Conservation (phyloP, 148 eudicot genomes). For the Rhododendron molle region DNA sequence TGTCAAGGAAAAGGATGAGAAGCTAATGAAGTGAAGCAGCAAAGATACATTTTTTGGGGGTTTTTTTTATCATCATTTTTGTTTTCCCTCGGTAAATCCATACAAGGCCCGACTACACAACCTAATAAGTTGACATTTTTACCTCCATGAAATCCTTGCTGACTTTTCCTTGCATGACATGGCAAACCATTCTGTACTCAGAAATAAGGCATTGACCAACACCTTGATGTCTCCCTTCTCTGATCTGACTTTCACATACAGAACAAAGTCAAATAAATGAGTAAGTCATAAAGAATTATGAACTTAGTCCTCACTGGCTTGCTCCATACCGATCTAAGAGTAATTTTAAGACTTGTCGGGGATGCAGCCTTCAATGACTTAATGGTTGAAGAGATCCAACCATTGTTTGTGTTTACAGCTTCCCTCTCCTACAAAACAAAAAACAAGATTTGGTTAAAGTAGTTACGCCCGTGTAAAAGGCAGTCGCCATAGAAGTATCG, state of each 20-base stretch:
- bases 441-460: background rate
- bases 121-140: background rate
- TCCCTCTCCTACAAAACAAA: conserved; percentile 54
- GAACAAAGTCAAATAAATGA: background rate
- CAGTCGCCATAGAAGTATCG: background rate
- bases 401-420: conserved; percentile 40
- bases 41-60: background rate
- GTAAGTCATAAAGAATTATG: background rate
- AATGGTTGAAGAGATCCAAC: conserved; percentile 66
- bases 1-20: background rate
- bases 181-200: conserved; percentile 83
- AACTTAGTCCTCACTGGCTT: background rate
- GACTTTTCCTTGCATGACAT: conserved; percentile 59
- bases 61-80: background rate
- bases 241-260: conserved; percentile 47
- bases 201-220: conserved; percentile 84
- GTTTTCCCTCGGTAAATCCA: background rate
- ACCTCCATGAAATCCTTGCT: conserved; percentile 93
- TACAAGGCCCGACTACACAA: background rate
- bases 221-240: conserved; percentile 94
- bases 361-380: conserved; percentile 76
- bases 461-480: background rate
- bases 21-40: background rate
- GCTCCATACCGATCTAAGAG: conserved; percentile 77
- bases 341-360: conserved; percentile 84